phyloP scores from a whole-genome alignment of 108 stramenopile genomes.

The Nannochloropsis granulata region DNA sequence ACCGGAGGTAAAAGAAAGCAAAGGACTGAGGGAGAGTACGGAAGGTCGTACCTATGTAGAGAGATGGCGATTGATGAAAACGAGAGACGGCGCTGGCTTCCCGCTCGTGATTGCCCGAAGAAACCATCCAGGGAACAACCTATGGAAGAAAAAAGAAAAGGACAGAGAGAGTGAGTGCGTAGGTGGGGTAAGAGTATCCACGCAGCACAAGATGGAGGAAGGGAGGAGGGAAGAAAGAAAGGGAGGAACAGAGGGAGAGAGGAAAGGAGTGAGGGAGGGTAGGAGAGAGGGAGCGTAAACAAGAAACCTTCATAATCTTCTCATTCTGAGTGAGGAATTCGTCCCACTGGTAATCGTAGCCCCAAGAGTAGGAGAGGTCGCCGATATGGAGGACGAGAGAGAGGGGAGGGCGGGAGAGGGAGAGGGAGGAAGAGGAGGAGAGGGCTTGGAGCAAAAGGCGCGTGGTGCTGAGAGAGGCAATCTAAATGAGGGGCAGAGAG shows the following conservation, averaged over 20 bases:
- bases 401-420: slow-evolving; percentile 1
- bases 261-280: too few species aligned
- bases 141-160: neutral
- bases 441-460: neutral
- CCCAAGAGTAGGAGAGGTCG: slow-evolving; percentile 20
- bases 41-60: neutral
- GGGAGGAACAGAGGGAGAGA: neutral
- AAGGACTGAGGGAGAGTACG: neutral
- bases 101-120: slow-evolving; percentile 35
- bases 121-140: slow-evolving; percentile 29
- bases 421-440: neutral
- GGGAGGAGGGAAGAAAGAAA: neutral
- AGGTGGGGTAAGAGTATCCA: neutral
- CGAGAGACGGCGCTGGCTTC: neutral
- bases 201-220: neutral
- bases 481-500: neutral
- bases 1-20: neutral
- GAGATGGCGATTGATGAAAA: neutral
- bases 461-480: neutral
- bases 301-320: neutral
- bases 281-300: too few species aligned
- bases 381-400: slow-evolving; percentile 28
- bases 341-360: slow-evolving; percentile 32
- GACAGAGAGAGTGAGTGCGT: neutral
- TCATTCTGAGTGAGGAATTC: slow-evolving; percentile 30